Evolutionary conservation across 805 yeast genomes (phyloP), one percentile per base, ranked within the genome.

Genomic region (Candida anglica): DNA sequence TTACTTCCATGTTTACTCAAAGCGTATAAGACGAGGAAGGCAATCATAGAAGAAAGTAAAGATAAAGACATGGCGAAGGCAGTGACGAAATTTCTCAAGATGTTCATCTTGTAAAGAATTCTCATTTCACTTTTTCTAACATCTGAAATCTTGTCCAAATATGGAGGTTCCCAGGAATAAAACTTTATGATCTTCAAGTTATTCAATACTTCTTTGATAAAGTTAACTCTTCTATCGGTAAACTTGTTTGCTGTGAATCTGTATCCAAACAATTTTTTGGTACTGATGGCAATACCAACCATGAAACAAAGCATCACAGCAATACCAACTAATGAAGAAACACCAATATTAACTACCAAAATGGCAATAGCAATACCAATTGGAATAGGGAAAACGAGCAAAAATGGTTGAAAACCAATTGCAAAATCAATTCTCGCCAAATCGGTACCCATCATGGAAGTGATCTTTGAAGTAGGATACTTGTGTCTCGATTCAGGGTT

Each of bases 151-250:
- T 68, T 59, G 4, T 66, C 51, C 30, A 67, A 66, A 50, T 85
- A 88, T 0, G 95, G 86, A 27, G 64, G 63, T 58, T 87, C 96
- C 95, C 95, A 87, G 1, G 93, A 84, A 53, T 86, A 87, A 53
- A 73, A 82, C 60, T 88, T 87, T 53, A 88, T 83, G 56, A 80
- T 72, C 48, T 84, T 84, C 71, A 88, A 73, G 41, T 81, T 77
- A 49, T 73, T 77, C 41, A 88, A 62, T 25, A 86, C 72, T 53
- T 87, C 96, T 40, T 83, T 79, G 54, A 86, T 77, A 27, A 74
- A 63, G 25, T 74, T 68, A 15, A 87, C 83, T 48, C 96, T 77
- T 14, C 62, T 56, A 53, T 87, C 96, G 2, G 95, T 87, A 48
- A 63, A 71, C 3, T 58, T 59, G 38, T 74, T 75, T 8, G 83